Percentiles rank a stretch among this genome's conserved stretches.
Conservation (phyloP, 805 yeast species). For the Komagataella populi region DNA sequence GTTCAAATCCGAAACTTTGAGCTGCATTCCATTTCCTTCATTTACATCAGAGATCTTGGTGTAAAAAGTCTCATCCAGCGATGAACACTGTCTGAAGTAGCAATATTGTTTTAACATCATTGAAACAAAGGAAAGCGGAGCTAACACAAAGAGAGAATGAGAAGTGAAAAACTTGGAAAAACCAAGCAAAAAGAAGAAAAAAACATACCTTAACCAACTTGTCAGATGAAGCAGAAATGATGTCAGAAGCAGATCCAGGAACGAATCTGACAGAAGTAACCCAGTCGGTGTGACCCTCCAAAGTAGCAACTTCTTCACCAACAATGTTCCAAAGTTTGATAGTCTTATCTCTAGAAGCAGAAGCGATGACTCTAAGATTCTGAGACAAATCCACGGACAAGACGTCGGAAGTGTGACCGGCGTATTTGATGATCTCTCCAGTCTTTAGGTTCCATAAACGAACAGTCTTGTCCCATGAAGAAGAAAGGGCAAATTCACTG, state of each 20-base stretch:
- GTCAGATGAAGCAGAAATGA: conserved; percentile 98
- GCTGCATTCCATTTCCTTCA: background rate
- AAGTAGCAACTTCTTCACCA: conserved; percentile 92
- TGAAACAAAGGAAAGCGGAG: conserved; percentile 8
- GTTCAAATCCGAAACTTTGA: background rate
- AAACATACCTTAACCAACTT: conserved; percentile 95
- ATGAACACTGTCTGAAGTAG: conserved; percentile 90
- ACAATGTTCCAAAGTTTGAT: conserved; percentile 98
- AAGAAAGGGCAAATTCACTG: conserved; percentile 95
- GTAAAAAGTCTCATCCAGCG: conserved; percentile 90
- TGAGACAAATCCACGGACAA: conserved; percentile 92
- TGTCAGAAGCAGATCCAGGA: conserved; percentile 62
- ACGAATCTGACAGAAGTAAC: conserved; percentile 96
- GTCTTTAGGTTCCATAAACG: conserved; percentile 96
- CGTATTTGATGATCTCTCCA: conserved; percentile 92
- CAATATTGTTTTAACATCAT: conserved; percentile 86
- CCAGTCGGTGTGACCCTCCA: conserved; percentile 98
- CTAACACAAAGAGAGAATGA: background rate
- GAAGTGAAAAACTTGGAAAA: background rate
- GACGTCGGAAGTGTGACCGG: conserved; percentile 97
- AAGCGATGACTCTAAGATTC: conserved; percentile 94
- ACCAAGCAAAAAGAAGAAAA: conserved; percentile 5
- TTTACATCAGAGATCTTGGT: conserved; percentile 97
- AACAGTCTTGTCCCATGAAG: conserved; percentile 98
- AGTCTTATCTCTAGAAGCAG: conserved; percentile 98